Percentiles rank a stretch among this genome's conserved stretches.
Conservation (phyloP, 495 filamentous ascomycete genomes). For the Copromyces sp. region DNA sequence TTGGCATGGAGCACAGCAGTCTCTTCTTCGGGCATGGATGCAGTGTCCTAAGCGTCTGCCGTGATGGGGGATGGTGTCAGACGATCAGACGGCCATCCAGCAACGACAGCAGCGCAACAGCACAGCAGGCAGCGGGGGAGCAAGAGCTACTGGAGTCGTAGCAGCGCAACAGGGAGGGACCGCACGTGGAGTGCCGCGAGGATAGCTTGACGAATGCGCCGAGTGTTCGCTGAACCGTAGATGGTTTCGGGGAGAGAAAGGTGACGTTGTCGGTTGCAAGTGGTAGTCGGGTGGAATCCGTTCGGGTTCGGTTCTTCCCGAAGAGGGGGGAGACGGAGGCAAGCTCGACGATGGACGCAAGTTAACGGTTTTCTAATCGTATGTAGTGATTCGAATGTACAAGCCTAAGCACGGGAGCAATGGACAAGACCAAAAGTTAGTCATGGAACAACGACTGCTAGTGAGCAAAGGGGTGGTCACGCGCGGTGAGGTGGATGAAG, state of each 20-base stretch:
- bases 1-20: conserved; percentile 22
- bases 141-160: neutral
- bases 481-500: neutral
- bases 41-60: conserved; percentile 16
- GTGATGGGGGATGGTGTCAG: conserved; percentile 3
- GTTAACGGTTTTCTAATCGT: neutral
- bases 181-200: neutral
- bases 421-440: neutral
- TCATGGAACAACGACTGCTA: neutral
- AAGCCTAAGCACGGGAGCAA: neutral
- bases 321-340: neutral
- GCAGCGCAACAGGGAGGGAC: neutral
- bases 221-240: neutral
- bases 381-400: neutral
- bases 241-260: neutral
- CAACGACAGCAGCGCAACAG: conserved; percentile 3
- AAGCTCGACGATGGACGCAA: neutral
- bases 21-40: conserved; percentile 26
- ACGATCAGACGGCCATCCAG: conserved; percentile 22
- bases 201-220: neutral
- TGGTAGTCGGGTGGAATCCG: neutral
- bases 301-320: neutral
- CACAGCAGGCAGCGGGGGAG: neutral
- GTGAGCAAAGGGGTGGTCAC: neutral
- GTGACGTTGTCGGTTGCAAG: neutral